Evolutionary conservation across 2,329 filamentous ascomycete genomes (phyloP).

Genomic region (Aspergillus novofumigatus): DNA sequence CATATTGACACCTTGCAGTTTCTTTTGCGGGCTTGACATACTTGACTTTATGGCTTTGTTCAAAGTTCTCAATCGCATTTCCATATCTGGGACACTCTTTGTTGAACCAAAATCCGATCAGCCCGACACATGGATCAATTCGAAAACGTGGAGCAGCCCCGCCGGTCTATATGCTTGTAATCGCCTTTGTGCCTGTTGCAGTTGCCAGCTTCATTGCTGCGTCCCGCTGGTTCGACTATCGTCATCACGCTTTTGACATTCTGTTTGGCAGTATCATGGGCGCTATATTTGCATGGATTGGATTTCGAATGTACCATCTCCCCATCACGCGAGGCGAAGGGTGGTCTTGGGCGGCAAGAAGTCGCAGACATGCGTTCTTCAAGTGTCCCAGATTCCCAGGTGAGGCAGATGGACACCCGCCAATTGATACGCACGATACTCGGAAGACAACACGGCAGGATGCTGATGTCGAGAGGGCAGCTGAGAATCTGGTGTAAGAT

Average conservation of each 20-base stretch:
- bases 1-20: conserved; percentile 38
- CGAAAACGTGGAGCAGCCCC: conserved; percentile 76
- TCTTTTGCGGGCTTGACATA: conserved; percentile 79
- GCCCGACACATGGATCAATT: conserved; percentile 41
- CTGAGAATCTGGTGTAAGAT: conserved; percentile 6
- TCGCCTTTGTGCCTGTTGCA: conserved; percentile 68
- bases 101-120: conserved; percentile 19
- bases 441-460: background rate
- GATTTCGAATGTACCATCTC: conserved; percentile 82
- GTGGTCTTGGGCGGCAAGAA: conserved; percentile 84
- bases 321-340: conserved; percentile 74
- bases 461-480: conserved; percentile 20
- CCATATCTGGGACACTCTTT: conserved; percentile 37
- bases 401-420: conserved; percentile 27
- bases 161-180: conserved; percentile 70
- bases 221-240: conserved; percentile 82
- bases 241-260: conserved; percentile 91
- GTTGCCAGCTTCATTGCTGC: conserved; percentile 76
- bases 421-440: conserved; percentile 15
- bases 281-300: conserved; percentile 63
- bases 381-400: conserved; percentile 30
- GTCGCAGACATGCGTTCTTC: conserved; percentile 64
- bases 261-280: conserved; percentile 81
- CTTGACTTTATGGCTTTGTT: conserved; percentile 77
- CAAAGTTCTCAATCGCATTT: conserved; percentile 47